Base-by-base conservation (phyloP, 495 filamentous ascomycete species). In the Penicillium canariense region DNA sequence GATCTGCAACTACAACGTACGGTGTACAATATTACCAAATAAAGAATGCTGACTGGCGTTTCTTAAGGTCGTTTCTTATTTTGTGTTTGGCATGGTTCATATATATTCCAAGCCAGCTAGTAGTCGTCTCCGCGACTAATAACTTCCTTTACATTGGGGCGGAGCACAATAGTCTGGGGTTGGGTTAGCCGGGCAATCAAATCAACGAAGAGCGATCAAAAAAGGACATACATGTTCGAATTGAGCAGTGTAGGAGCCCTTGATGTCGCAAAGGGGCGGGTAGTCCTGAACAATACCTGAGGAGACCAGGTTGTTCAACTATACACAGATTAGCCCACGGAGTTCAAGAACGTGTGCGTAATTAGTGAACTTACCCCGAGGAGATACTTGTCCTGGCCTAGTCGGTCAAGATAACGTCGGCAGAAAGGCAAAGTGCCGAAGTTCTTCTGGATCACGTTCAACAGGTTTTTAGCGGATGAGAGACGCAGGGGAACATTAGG, bases 181-280 rank as follows among this genome's bases (percentile, higher is more conserved):
- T 8, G 27, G 12, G 49, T 58, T 43, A 58, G 42, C 31, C 10
- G 28, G 14, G 10, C 6, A 0, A 31, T 5, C 17, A 26, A 17
- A 27, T 17, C 31, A 40, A 59, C 68, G 48, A 44, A 5, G 9
- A 49, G 17, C 25, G 28, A 44, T 30, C 7, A 12, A 38, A 54
- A 31, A 25, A 26, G 55, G 35, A 69, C 20, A 74, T 76, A 94
- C 90, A 79, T 97, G 92, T 80, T 97, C 92, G 64, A 79, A 96
- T 72, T 97, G 92, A 56, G 92, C 92, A 17, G 91, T 96, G 68
- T 94, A 97, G 18, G 89, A 93, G 50, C 92, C 92, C 83, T 96
- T 96, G 74, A 90, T 84, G 77, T 97, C 92, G 54, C 85, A 84
- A 40, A 97, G 78, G 18, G 92, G 92, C 2, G 91, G 90, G 65